Conservation (phyloP, 441 rosid species). For the Flueggea neowawraea region DNA sequence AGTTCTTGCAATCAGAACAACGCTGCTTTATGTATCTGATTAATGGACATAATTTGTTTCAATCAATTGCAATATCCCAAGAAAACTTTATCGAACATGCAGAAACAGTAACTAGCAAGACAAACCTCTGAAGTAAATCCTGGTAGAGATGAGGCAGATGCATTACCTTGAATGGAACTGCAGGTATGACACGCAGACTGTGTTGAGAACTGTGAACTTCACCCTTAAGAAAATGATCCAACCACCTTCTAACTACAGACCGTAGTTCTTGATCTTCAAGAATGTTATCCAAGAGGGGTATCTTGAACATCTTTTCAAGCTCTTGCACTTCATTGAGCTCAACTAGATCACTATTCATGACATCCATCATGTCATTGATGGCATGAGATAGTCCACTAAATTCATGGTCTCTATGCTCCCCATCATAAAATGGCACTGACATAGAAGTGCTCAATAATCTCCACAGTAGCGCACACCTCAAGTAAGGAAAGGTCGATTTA, state of each 20-base stretch:
- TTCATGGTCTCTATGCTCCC: conserved; percentile 25
- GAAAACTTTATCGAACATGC: conserved; percentile 2
- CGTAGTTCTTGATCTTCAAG: conserved; percentile 55
- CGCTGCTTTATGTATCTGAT: conserved; percentile 79
- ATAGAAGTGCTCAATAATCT: conserved; percentile 59
- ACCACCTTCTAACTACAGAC: conserved; percentile 59
- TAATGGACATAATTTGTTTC: conserved; percentile 16
- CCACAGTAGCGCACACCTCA: conserved; percentile 97
- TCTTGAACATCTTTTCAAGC: conserved; percentile 75
- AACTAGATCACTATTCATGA: conserved; percentile 22
- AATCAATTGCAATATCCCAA: conserved; percentile 14
- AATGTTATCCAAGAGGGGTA: conserved; percentile 61
- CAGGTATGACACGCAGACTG: conserved; percentile 51
- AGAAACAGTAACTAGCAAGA: conserved; percentile 12
- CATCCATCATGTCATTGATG: conserved; percentile 30
- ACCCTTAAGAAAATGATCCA: conserved; percentile 60
- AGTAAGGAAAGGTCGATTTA: conserved; percentile 69
- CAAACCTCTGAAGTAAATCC: conserved; percentile 89
- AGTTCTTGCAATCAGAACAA: conserved; percentile 62
- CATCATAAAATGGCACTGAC: conserved; percentile 48
- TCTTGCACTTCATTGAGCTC: conserved; percentile 67
- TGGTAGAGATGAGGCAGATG: conserved; percentile 83
- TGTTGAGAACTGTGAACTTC: conserved; percentile 30
- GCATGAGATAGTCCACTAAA: conserved; percentile 32
- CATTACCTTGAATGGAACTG: conserved; percentile 86